phyloP scores from a whole-genome alignment of 805 yeast genomes.

The Candida koratica region DNA sequence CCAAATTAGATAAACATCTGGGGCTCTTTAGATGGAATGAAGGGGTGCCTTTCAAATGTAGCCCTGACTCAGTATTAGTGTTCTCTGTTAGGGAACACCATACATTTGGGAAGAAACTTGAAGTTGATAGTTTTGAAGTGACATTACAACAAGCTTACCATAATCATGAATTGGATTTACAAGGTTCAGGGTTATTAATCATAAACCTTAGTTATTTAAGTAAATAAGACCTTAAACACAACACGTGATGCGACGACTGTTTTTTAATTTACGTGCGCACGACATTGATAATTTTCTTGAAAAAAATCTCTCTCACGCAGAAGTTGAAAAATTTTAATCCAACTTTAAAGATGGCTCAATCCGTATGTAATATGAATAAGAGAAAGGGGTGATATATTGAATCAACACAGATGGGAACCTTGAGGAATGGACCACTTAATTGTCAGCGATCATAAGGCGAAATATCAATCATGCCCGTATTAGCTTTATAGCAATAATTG shows the following conservation, averaged over 20 bases:
- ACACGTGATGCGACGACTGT: conserved; percentile 15
- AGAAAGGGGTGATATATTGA: too few species aligned
- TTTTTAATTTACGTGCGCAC: conserved; percentile 6
- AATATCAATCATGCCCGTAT: too few species aligned
- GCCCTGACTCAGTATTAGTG: conserved; percentile 54
- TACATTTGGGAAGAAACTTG: conserved; percentile 65
- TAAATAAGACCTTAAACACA: neutral
- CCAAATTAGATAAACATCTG: conserved; percentile 40
- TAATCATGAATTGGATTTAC: conserved; percentile 34
- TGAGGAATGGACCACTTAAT: too few species aligned
- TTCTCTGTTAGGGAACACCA: conserved; percentile 66
- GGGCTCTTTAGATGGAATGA: conserved; percentile 59
- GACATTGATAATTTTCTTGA: conserved; percentile 1
- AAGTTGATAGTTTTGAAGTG: conserved; percentile 57
- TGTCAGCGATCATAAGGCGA: too few species aligned
- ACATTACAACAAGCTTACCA: conserved; percentile 45
- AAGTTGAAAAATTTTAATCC: conserved; percentile 10
- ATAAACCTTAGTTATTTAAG: conserved; percentile 33
- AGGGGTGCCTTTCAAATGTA: conserved; percentile 61
- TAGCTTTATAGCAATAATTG: too few species aligned
- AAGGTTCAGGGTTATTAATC: conserved; percentile 39
- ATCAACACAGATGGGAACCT: too few species aligned
- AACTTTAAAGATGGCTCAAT: conserved; percentile 17
- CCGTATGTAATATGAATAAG: conserved; percentile 16
- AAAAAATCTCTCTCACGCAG: conserved; percentile 2